Base-by-base conservation (phyloP, 2,329 filamentous ascomycete genomes). In the Aspergillus costaricaensis region DNA sequence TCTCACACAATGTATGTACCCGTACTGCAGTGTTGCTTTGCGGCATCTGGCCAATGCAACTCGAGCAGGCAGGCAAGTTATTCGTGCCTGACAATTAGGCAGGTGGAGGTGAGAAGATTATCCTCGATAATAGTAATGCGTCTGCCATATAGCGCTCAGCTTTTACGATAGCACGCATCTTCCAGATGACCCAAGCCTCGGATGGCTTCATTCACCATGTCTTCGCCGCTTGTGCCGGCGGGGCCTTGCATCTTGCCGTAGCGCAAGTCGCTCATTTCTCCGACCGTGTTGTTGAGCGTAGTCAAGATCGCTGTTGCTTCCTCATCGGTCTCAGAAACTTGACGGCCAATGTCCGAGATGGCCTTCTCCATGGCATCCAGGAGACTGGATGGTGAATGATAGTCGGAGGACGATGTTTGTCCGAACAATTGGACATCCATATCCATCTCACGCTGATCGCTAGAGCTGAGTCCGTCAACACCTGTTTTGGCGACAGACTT, bases 191-290 rank as follows among this genome's bases (percentile, higher is more conserved):
- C 79, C 38, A 95, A 78, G 5, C 88, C 88, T 50, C 88, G 84
- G 17, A 92, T 78, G 30, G 91, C 85, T 65, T 92, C 88, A 50
- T 86, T 82, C 25, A 81, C 82, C 32, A 93, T 77, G 61, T 86
- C 82, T 21, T 82, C 75, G 23, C 63, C 65, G 64, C 90, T 89
- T 38, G 85, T 82, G 10, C 76, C 78, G 21, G 75, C 72, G 23
- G 79, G 73, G 23, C 77, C 78, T 41, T 77, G 75, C 60, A 95
- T 84, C 58, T 87, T 88, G 39, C 92, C 92, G 70, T 95, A 94
- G 49, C 91, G 87, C 58, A 96, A 81, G 75, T 96, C 91, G 74
- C 91, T 96, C 72, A 96, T 79, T 51, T 85, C 86, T 32, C 89
- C 89, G 15, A 95, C 84, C 0, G 84, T 88, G 58, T 86, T 82